Base-by-base conservation (phyloP, 805 yeast genomes). In the Cyberlindnera japonica region DNA sequence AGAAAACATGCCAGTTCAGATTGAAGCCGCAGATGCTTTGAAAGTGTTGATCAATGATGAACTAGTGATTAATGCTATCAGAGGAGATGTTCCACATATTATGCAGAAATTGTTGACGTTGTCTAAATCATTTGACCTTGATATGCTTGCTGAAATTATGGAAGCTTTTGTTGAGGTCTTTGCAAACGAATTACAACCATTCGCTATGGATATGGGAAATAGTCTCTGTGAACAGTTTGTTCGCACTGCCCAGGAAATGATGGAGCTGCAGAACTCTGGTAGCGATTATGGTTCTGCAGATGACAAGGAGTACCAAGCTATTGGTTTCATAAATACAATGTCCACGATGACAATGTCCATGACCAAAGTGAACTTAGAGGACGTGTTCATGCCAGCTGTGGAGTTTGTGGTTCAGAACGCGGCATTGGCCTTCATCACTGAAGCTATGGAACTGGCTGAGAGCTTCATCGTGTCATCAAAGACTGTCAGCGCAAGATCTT, bases 131-230 rank as follows among this genome's bases (percentile, higher is more conserved):
- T 81, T 88, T 51, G 99, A 93, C 55, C 75, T 83, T 47, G 99
- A 95, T 55, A 75, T 87, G 26, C 70, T 93, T 17, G 77, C 95
- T 7, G 83, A 80, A 35, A 95, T 91, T n/a, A 88, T 93, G 81
- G 98, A 93, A 65, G 89, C 88, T 41, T 87, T 93, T 59, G 96
- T 93, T 24, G 96, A 89, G 55, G 74, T 77, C 45, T 95, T 86
- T 62, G 75, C 95, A 2, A 83, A 77, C 41, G 95, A 91, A 62
- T 70, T 93, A 47, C 87, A 89, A 36, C 97, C 98, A 15, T 91
- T 86, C 64, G 91, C 95, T 6, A 64, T 71, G 18, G 82, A 83
- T 45, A 62, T 84, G 39, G 81, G 81, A 4, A 58, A 64, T 6
- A 79, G 76, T 44, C 65, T 85, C 46, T 77, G 74, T 5, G 74